These are phyloP conservation scores for Knufia petricola DNA, from an alignment of 2,329 filamentous ascomycete species.

Conservation along the genomic window DNA sequence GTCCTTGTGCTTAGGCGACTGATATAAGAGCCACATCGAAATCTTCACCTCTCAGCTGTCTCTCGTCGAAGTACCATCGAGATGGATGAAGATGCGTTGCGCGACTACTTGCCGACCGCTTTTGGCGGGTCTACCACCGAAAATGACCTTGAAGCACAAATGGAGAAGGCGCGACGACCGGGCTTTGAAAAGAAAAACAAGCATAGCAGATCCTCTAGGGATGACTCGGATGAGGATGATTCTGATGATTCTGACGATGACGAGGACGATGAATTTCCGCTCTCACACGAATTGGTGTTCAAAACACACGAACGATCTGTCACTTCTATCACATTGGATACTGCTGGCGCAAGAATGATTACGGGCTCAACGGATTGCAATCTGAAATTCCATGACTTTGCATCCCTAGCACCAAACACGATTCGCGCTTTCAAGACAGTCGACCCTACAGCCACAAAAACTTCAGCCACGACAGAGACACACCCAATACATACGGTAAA, in stretches of 20 bases:
- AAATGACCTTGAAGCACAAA: slow-evolving; percentile 67
- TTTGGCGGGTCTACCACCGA: slow-evolving; percentile 76
- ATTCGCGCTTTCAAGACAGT: slow-evolving; percentile 87
- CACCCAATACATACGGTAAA: slow-evolving; percentile 79
- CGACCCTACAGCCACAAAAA: slow-evolving; percentile 72
- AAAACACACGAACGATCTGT: slow-evolving; percentile 87
- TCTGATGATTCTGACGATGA: slow-evolving; percentile 45
- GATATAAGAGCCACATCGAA: too few species aligned
- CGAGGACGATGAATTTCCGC: slow-evolving; percentile 71
- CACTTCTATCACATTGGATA: slow-evolving; percentile 74
- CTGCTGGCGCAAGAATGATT: slow-evolving; percentile 71
- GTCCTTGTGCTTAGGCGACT: too few species aligned
- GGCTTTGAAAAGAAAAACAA: slow-evolving; percentile 28
- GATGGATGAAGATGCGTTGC: slow-evolving; percentile 37
- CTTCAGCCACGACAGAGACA: slow-evolving; percentile 62
- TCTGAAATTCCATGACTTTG: slow-evolving; percentile 88
- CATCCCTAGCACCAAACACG: slow-evolving; percentile 89
- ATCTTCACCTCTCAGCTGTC: too few species aligned
- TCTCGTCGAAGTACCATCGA: slow-evolving; percentile 1
- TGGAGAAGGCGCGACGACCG: slow-evolving; percentile 63
- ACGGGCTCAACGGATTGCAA: slow-evolving; percentile 89
- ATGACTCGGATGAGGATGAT: slow-evolving; percentile 27
- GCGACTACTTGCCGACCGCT: slow-evolving; percentile 62
- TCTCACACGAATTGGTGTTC: slow-evolving; percentile 84
- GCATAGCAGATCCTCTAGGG: slow-evolving; percentile 25